Evolutionary conservation across 169 alveolate genomes (phyloP), one percentile per base, ranked within the genome.

Genomic region (Eimeria praecox): DNA sequence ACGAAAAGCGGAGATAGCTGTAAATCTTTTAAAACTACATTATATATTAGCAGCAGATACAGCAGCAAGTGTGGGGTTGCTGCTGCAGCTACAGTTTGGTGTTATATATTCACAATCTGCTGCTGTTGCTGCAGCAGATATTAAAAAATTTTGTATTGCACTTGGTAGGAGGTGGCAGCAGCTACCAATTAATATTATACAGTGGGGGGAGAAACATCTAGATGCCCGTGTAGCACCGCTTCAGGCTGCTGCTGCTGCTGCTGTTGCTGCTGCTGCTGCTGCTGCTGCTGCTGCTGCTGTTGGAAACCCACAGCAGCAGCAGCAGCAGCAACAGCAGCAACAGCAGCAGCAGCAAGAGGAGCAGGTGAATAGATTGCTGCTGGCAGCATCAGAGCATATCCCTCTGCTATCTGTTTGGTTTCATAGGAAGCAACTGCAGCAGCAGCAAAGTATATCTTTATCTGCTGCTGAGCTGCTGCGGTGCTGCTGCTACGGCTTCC

Each of bases 401-500:
- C 92, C 92, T 22, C 59, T 85, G 75, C 59, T 85, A 16, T n/a
- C 80, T n/a, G 9, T 59, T 33, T 85, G 78, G 78, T 59, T 85
- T 59, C 80, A 59, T 59, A 33, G 35, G 80, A 27, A 85, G 77
- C 92, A 85, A 80, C 92, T 85, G 92, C 92, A 85, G 78, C 80
- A 59, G 38, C 12, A 33, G 64, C 35, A 38, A 20, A 24, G 42
- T 59, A 4, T 1, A 18, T 16, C 52, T 3, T 77, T 85, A 18
- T 52, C 92, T 33, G 92, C 92, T 14, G 59, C 75, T 2, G 30
- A 64, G 44, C 80, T 85, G 59, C 92, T 85, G 49, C 92, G 78
- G 56, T 85, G 92, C 78, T 85, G 92, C 92, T 30, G 52, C 56
- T 85, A 35, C n/a, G 92, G 92, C 44, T 85, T 56, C 44, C 92